phyloP scores from a whole-genome alignment of 1,139 yeast genomes.

The Pichia inconspicua region DNA sequence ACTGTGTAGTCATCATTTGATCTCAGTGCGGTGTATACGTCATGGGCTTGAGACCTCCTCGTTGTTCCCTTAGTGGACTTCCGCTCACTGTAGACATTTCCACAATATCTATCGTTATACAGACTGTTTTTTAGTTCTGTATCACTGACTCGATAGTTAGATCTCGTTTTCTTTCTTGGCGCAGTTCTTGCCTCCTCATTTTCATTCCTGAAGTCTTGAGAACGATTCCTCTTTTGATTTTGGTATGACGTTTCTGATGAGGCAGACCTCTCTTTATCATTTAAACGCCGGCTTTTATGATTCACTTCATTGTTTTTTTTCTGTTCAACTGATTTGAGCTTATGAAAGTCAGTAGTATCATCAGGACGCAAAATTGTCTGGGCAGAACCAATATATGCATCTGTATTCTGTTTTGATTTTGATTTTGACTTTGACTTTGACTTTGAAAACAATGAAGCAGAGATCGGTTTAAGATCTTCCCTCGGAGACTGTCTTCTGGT shows the following conservation, averaged over 20 bases:
- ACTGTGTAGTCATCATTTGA: neutral
- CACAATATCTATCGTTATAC: neutral
- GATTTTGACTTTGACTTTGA: neutral
- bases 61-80: neutral
- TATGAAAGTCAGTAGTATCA: no score
- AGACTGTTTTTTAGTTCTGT: neutral
- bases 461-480: neutral
- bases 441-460: neutral
- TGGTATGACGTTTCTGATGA: neutral
- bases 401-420: no score
- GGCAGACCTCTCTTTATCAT: neutral
- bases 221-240: neutral
- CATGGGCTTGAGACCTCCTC: neutral
- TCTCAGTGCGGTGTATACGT: neutral
- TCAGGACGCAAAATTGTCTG: neutral
- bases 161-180: neutral
- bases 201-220: neutral
- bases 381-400: no score
- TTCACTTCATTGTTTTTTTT: neutral
- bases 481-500: neutral
- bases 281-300: neutral
- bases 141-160: neutral
- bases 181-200: neutral
- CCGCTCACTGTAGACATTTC: neutral
- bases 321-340: neutral